These are phyloP conservation scores for Akanthomyces lecanii DNA, from an alignment of 2,329 filamentous ascomycete species.

Conservation along the genomic window DNA sequence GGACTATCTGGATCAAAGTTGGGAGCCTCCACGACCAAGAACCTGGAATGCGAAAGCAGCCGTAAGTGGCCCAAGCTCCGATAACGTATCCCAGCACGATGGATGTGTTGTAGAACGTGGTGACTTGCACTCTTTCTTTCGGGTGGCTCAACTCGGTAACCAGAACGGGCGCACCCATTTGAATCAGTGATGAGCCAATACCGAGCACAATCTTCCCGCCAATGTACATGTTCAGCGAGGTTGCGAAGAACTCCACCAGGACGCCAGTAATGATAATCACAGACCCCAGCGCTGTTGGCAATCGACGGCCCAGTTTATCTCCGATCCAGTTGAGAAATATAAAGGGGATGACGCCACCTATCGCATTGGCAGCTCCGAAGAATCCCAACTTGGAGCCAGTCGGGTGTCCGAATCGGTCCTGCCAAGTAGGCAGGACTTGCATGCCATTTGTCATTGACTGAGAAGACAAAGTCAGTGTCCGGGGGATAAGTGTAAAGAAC, in stretches of 20 bases:
- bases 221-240: constrained; percentile 34
- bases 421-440: constrained; percentile 35
- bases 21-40: constrained; percentile 51
- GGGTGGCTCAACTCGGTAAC: constrained; percentile 40
- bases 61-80: constrained; percentile 36
- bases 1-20: constrained; percentile 47
- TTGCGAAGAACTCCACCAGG: constrained; percentile 34
- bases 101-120: constrained; percentile 38
- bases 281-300: constrained; percentile 34
- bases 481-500: neutral
- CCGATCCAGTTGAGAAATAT: constrained; percentile 34
- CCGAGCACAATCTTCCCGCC: constrained; percentile 37
- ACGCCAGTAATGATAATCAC: constrained; percentile 37
- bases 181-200: constrained; percentile 33
- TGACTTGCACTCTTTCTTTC: constrained; percentile 36
- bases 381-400: constrained; percentile 35
- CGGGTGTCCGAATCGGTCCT: constrained; percentile 35
- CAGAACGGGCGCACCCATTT: constrained; percentile 40
- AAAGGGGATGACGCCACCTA: constrained; percentile 38
- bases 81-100: constrained; percentile 38
- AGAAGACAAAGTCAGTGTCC: neutral
- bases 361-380: constrained; percentile 36
- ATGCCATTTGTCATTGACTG: constrained; percentile 39
- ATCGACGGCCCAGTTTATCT: constrained; percentile 31
- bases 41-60: constrained; percentile 25